Base-by-base conservation (phyloP, 2,329 filamentous ascomycete genomes). In the Alternaria gaisen region DNA sequence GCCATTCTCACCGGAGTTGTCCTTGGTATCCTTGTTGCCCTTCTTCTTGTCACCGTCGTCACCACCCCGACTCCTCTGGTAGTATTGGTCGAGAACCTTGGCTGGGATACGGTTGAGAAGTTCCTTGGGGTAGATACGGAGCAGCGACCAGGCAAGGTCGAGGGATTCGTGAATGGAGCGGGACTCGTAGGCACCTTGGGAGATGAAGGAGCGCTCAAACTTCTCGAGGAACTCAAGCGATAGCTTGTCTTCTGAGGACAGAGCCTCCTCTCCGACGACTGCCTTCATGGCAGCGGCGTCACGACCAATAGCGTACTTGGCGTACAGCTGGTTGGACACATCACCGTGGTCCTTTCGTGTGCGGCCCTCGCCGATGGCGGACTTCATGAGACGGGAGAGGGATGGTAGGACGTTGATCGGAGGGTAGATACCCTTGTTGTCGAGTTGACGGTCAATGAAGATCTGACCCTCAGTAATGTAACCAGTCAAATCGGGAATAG, bases 401-500 rank as follows among this genome's bases (percentile, higher is more conserved):
- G 95, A 99, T 24, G 95, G 95, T 64, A 99, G 85, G 67, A 99
- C 95, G 84, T 99, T 99, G 85, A 99, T 99, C 20, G 95, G 95
- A 54, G 95, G 95, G 85, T 97, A 97, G 83, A 99, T 90, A 83
- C 94, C 94, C 85, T 95, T 95, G 87, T 99, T 99, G 86, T 93
- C 81, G 54, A 99, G 86, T 77, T 91, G 89, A 83, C 94, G 93
- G 81, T 99, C 95, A 75, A 99, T 88, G 83, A 96, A 98, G 77
- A 99, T 97, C 82, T 99, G 95, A 42, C 95, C 96, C 83, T 99
- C 95, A 20, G 95, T 99, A 79, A 99, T 99, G 84, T 98, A 99
- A 58, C 95, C 95, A 66, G 95, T 99, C 84, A 99, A 85, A 85
- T 99, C 95, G 66, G 96, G 96, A 79, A 99, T 99, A 41, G 95